Evolutionary conservation across 225 moss, liverwort and hornwort genomes (phyloP), one percentile per base, ranked within the genome.

Genomic region (Bryoerythrophyllum caledonicum): DNA sequence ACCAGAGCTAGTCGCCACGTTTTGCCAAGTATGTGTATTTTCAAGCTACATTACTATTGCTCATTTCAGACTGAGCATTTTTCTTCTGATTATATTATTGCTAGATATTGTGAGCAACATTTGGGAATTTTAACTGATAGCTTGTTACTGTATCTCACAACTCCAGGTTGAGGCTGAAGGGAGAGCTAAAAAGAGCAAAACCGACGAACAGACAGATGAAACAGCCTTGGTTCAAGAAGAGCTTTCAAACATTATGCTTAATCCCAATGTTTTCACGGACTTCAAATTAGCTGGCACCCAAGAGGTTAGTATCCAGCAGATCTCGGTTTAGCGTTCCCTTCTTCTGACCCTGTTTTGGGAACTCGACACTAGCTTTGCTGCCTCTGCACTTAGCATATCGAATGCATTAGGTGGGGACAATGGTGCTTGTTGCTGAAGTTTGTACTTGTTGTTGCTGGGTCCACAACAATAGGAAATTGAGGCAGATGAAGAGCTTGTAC

Each of bases 201-300:
- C 72, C 10, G 84, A 86, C 53, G 88, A 87, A 14, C 81, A 90
- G 81, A 76, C 81, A 60, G 90, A 90, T 74, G 92, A 92, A 72
- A 90, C 88, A 78, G 66, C 74, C 9, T 63, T 92, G 46, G 49
- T 92, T 53, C 82, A 88, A 62, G 90, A 86, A 53, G 92, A 92
- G 74, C 83, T 92, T 57, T 82, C 90, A 30, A 80, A 73, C 23
- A 74, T 90, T 25, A 79, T 82, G 21, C 69, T 92, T 9, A 90
- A 92, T 59, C 90, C 92, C 24, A 92, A 92, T 73, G 92, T 90
- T 10, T 88, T 88, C 59, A 90, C 90, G 1, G 92, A 90, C 68
- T 92, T 92, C 56, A 88, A 90, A 71, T 84, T 92, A 72, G 90
- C 90, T 13, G 92, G 90, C 57, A 76, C 79, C 32, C 69, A 81